Conservation (phyloP, 352 stramenopile species). For the Globisporangium solare region DNA sequence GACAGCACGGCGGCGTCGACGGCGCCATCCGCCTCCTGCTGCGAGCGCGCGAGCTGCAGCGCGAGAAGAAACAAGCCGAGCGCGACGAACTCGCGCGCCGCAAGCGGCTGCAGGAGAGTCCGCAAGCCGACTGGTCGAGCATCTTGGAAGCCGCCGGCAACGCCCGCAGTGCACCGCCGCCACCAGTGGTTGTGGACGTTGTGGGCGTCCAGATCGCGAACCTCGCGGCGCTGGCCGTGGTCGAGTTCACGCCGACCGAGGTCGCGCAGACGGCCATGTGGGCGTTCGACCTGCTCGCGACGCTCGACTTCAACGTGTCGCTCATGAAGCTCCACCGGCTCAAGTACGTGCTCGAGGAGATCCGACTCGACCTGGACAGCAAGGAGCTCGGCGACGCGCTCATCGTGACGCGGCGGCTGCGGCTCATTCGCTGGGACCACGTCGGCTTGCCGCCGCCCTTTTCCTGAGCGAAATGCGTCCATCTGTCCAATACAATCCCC, state of each 20-base stretch:
- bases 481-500: neutral
- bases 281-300: conserved; percentile 63
- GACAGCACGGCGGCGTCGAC: conserved; percentile 53
- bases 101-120: conserved; percentile 19
- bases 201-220: conserved; percentile 22
- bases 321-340: conserved; percentile 69
- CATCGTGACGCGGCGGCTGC: conserved; percentile 57
- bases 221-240: conserved; percentile 37
- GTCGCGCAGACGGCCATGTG: conserved; percentile 67
- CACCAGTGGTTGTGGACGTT: conserved; percentile 18
- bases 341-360: conserved; percentile 73
- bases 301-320: conserved; percentile 61
- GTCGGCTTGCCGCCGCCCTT: conserved; percentile 20
- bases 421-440: conserved; percentile 63
- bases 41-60: conserved; percentile 52
- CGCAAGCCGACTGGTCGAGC: conserved; percentile 29
- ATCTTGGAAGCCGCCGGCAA: conserved; percentile 37
- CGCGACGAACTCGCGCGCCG: conserved; percentile 29
- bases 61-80: conserved; percentile 34
- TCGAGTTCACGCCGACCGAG: conserved; percentile 63
- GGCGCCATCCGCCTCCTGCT: conserved; percentile 57
- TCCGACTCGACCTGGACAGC: conserved; percentile 53
- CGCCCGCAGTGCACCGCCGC: conserved; percentile 15
- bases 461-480: too few relatives aligned
- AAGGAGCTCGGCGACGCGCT: conserved; percentile 47